These are phyloP conservation scores for Stephania yunnanensis DNA, from an alignment of 164 flowering plant genomes.

Conservation along the genomic window DNA sequence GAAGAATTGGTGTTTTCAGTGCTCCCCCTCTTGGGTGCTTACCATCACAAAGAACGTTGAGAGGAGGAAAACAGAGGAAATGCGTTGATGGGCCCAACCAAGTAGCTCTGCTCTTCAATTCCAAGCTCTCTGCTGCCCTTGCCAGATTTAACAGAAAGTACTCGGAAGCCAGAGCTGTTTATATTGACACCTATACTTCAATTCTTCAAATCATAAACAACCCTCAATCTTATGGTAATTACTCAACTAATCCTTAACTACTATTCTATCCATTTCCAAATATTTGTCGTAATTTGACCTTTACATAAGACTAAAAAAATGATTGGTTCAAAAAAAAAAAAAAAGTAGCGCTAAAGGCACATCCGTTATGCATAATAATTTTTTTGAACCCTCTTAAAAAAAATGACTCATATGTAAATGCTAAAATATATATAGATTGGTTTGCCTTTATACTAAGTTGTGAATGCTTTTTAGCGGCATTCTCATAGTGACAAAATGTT, in stretches of 20 bases:
- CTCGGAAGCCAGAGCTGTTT: conserved; percentile 8
- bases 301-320: not conserved
- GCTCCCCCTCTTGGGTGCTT: conserved; percentile 39
- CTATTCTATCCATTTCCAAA: too few relatives aligned
- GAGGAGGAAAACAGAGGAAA: conserved; percentile 29
- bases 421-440: too few relatives aligned
- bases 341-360: too few relatives aligned
- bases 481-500: too few relatives aligned
- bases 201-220: conserved; percentile 28
- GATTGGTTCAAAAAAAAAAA: too few relatives aligned
- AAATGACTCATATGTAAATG: too few relatives aligned
- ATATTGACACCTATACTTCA: conserved; percentile 29
- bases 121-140: conserved; percentile 18
- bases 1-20: conserved; percentile 33
- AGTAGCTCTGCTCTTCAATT: conserved; percentile 28
- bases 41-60: conserved; percentile 38
- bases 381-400: too few relatives aligned
- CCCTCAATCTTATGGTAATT: conserved; percentile 26
- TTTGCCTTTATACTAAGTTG: too few relatives aligned
- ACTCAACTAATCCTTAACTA: not conserved
- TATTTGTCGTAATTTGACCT: too few relatives aligned
- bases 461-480: too few relatives aligned
- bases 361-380: too few relatives aligned
- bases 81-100: conserved; percentile 22
- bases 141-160: conserved; percentile 6